Evolutionary conservation across 441 rosid genomes (phyloP).

Genomic region (Mallotus repandus): DNA sequence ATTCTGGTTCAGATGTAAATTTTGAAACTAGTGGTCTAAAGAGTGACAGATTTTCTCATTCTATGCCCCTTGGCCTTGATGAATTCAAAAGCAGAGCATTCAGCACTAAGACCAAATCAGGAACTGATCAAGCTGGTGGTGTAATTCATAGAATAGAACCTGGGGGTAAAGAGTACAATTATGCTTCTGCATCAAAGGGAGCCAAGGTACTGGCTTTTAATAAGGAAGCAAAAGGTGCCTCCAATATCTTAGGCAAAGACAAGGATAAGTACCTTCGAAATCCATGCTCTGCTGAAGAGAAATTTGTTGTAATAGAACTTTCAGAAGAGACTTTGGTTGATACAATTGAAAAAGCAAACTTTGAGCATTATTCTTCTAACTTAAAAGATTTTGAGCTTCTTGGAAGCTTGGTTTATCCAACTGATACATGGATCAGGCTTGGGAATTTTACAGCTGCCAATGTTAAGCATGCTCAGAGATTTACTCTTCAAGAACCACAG

Average conservation of each 20-base stretch:
- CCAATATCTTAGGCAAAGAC: conserved; percentile 70
- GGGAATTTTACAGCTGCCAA: conserved; percentile 83
- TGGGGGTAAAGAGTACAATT: conserved; percentile 81
- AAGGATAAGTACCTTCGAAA: conserved; percentile 92
- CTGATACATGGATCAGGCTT: conserved; percentile 67
- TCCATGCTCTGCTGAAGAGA: conserved; percentile 90
- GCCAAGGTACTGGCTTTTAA: conserved; percentile 76
- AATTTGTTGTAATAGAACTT: conserved; percentile 75
- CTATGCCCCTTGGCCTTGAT: conserved; percentile 69
- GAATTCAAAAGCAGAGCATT: conserved; percentile 82
- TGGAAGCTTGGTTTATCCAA: conserved; percentile 82
- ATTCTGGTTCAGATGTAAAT: conserved; percentile 23
- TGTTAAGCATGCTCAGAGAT: conserved; percentile 68
- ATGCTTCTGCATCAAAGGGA: conserved; percentile 87
- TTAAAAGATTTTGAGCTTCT: conserved; percentile 71
- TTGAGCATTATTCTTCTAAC: conserved; percentile 92
- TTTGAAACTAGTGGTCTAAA: conserved; percentile 25
- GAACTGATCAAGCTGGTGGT: conserved; percentile 57
- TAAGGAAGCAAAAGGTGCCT: conserved; percentile 93
- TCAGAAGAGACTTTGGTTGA: conserved; percentile 95
- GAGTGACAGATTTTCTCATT: conserved; percentile 49
- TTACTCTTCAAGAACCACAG: conserved; percentile 59
- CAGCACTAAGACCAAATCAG: conserved; percentile 53
- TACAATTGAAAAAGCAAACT: conserved; percentile 76
- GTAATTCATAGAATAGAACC: conserved; percentile 81